phyloP scores from a whole-genome alignment of 2,329 filamentous ascomycete species.

The Stagonosporopsis chrysanthemi region DNA sequence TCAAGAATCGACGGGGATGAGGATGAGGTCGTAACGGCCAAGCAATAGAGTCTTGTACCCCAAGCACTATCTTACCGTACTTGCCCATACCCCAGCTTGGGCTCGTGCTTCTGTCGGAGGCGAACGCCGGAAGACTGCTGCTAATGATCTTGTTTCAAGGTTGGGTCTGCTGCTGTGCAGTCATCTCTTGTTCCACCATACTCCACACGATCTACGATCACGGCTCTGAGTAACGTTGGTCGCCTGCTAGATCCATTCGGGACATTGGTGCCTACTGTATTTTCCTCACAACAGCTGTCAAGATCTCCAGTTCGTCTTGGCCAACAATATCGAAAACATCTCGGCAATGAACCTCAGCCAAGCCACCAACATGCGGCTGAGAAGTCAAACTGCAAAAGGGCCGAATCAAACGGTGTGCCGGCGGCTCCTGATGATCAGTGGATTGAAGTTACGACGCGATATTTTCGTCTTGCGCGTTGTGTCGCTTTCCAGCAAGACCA shows the following conservation, averaged over 20 bases:
- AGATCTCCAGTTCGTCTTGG: not conserved
- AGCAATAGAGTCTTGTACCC: not conserved
- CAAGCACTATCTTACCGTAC: not conserved
- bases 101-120: not conserved
- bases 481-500: not conserved
- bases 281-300: not conserved
- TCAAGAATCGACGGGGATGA: no score
- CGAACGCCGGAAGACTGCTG: not conserved
- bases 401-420: slow-evolving; percentile 1
- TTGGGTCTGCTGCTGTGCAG: not conserved
- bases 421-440: slow-evolving; percentile 9
- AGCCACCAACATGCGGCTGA: slow-evolving; percentile 16
- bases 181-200: not conserved
- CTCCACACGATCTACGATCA: not conserved
- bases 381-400: slow-evolving; percentile 12
- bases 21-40: not conserved
- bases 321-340: not conserved
- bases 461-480: slow-evolving; percentile 8
- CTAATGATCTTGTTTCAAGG: not conserved
- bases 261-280: no score
- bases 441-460: slow-evolving; percentile 1
- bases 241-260: not conserved
- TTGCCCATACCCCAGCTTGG: not conserved
- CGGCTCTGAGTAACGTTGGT: not conserved
- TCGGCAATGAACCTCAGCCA: slow-evolving; percentile 6